phyloP scores from a whole-genome alignment of 2,329 filamentous ascomycete species.

The Eurotiales sp. region DNA sequence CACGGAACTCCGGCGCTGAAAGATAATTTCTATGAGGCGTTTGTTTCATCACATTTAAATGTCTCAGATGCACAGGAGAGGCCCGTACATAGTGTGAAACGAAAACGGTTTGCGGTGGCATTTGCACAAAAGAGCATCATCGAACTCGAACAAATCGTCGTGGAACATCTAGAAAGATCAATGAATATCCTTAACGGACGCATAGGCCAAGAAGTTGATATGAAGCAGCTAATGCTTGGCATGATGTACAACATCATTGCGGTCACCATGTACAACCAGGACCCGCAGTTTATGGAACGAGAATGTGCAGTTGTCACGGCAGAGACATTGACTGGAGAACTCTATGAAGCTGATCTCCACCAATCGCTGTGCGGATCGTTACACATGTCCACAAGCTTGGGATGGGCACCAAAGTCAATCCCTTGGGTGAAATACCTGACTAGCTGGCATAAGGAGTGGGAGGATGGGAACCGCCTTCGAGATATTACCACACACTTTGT shows the following conservation, averaged over 20 bases:
- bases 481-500: not conserved
- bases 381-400: not conserved
- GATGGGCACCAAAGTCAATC: not conserved
- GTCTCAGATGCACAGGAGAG: slow-evolving; percentile 31
- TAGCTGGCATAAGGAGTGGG: slow-evolving; percentile 5
- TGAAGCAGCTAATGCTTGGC: not conserved
- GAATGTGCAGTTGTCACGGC: slow-evolving; percentile 24
- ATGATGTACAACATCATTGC: not conserved
- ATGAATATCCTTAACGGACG: not conserved
- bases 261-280: not conserved
- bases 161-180: not conserved
- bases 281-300: slow-evolving; percentile 20
- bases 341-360: not conserved
- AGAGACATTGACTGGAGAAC: slow-evolving; percentile 15
- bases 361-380: not conserved
- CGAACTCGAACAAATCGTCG: not conserved
- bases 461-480: slow-evolving; percentile 19
- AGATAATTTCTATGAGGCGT: slow-evolving; percentile 24
- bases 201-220: not conserved
- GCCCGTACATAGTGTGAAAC: slow-evolving; percentile 28
- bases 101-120: slow-evolving; percentile 27
- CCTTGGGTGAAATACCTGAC: not conserved
- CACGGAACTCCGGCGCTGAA: slow-evolving; percentile 29
- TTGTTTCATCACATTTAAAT: slow-evolving; percentile 25
- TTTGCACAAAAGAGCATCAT: slow-evolving; percentile 32